Base-by-base conservation (phyloP, 805 yeast species). In the Metschnikowia hibisci region DNA sequence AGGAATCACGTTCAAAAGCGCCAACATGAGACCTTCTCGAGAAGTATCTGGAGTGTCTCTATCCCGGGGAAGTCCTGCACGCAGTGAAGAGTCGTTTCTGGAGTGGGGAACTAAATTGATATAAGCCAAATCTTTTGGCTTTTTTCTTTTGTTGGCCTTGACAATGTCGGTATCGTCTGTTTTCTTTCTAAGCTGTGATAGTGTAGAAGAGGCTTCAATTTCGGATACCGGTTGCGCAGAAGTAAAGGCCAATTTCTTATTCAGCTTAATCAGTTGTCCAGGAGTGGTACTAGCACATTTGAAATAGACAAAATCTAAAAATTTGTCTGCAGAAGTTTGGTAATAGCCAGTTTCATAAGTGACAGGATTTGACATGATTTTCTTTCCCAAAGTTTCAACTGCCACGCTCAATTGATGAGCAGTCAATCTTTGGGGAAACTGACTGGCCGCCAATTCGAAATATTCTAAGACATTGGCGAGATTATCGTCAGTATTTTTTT, bases 381-480 rank as follows among this genome's bases (percentile, higher is more conserved):
- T 62, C 46, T 73, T 69, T 0, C 84, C 78, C 23, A 82, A 61
- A 0, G 81, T 73, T 50, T 74, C 80, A 14, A 80, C 62, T 0
- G 86, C 87, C 15, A 81, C 67, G 18, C 69, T 67, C 15, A 81
- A 62, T 55, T 84, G 91, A 7, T 60, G 55, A 4, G 80, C 62
- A 0, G 86, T 76, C 14, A 84, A 52, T 1, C 69, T 53, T 0
- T 47, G 46, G 0, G 91, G 91, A 53, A 81, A 84, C 46, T 83
- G 84, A 2, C 60, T 48, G 7, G 77, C 54, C 1, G 80, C 65
- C 15, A 78, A 61, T 4, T 66, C 66, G 7, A 79, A 57, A 52
- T 83, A 83, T 29, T 58, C 41, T 31, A 64, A 45, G 15, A 58
- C 54, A 32, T 57, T 56, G 9, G 45, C 40, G 8, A 63, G 34